phyloP scores from a whole-genome alignment of 2,329 filamentous ascomycete species.

The Diaporthe citri region DNA sequence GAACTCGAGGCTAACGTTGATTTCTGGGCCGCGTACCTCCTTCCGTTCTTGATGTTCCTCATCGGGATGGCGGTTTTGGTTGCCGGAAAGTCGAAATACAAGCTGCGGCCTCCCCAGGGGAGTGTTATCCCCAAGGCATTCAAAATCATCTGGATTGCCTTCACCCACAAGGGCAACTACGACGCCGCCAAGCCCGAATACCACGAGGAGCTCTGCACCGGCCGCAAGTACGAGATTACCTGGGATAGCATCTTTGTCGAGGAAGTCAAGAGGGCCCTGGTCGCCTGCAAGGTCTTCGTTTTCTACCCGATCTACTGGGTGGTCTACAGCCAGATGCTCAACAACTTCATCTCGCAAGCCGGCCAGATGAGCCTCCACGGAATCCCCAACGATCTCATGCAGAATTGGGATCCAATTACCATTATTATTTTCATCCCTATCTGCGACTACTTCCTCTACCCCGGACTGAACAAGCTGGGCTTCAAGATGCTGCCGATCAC shows the following conservation, averaged over 20 bases:
- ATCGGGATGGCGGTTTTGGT: slow-evolving; percentile 68
- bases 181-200: slow-evolving; percentile 77
- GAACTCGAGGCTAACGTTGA: slow-evolving; percentile 76
- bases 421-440: slow-evolving; percentile 77
- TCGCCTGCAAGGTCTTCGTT: slow-evolving; percentile 80
- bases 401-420: slow-evolving; percentile 76
- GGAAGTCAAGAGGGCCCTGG: slow-evolving; percentile 73
- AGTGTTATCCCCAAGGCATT: slow-evolving; percentile 76
- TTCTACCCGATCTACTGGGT: slow-evolving; percentile 77
- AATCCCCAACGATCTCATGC: slow-evolving; percentile 78
- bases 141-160: slow-evolving; percentile 76
- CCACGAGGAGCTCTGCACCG: slow-evolving; percentile 76
- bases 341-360: slow-evolving; percentile 75
- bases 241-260: slow-evolving; percentile 81
- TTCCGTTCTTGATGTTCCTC: slow-evolving; percentile 72
- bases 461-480: slow-evolving; percentile 66
- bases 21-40: slow-evolving; percentile 75
- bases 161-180: slow-evolving; percentile 76
- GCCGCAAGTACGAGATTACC: slow-evolving; percentile 64
- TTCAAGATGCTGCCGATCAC: slow-evolving; percentile 75
- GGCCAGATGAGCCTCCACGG: slow-evolving; percentile 70
- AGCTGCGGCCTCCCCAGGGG: slow-evolving; percentile 69
- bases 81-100: slow-evolving; percentile 58
- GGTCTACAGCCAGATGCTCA: slow-evolving; percentile 70
- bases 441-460: slow-evolving; percentile 72